These are phyloP conservation scores for Erigeron canadensis DNA, from an alignment of 129 eudicot genomes.

Conservation along the genomic window DNA sequence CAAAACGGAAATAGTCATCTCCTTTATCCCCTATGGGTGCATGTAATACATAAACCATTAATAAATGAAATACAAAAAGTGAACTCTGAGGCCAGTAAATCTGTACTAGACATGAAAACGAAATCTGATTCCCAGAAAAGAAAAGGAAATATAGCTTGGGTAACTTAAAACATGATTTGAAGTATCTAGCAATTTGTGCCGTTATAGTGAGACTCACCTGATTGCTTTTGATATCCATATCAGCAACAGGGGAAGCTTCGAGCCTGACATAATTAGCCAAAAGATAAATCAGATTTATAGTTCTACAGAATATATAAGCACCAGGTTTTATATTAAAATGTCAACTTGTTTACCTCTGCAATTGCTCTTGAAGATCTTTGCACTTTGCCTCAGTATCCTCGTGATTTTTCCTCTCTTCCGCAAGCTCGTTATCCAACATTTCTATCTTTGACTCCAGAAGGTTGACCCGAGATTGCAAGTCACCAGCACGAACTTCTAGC, in stretches of 20 bases:
- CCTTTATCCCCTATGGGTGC: constrained; percentile 12
- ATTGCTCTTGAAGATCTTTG: constrained; percentile 69
- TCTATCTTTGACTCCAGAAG: constrained; percentile 54
- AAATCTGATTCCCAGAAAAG: background rate
- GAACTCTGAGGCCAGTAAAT: background rate
- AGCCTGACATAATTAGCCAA: constrained; percentile 45
- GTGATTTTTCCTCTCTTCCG: constrained; percentile 61
- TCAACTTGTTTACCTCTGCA: constrained; percentile 55
- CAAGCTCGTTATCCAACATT: constrained; percentile 61
- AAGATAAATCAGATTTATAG: constrained; percentile 18
- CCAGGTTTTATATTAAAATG: background rate
- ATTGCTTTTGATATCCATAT: constrained; percentile 51
- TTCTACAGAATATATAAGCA: background rate
- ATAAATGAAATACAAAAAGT: background rate
- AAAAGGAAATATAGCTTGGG: constrained; percentile 4
- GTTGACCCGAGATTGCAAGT: constrained; percentile 61
- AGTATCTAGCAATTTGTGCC: background rate
- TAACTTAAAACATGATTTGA: background rate
- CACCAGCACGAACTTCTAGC: constrained; percentile 81
- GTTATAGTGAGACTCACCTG: constrained; percentile 50
- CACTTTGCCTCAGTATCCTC: constrained; percentile 62
- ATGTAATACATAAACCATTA: background rate
- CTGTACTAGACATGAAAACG: background rate
- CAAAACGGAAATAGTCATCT: background rate
- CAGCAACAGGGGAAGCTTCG: constrained; percentile 48